Conservation (phyloP, 768 basidiomycete genomes). For the Infundibulicybe gibba region DNA sequence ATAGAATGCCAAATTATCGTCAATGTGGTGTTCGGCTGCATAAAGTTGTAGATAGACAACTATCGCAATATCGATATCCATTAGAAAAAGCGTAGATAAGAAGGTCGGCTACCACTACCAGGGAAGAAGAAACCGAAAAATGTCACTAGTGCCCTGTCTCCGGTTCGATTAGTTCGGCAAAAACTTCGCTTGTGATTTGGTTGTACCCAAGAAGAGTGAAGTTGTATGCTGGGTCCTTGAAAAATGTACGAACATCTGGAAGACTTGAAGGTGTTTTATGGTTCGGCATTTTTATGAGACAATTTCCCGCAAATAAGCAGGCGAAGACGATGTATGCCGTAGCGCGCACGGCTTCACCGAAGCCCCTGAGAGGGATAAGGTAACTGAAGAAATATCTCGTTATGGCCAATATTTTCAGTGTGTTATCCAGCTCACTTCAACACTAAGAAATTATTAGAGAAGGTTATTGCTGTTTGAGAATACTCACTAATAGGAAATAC, state of each 20-base stretch:
- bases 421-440: constrained; percentile 8
- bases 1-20: constrained; percentile 11
- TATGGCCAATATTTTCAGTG: no score
- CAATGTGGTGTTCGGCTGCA: constrained; percentile 16
- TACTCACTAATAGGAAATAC: constrained; percentile 27
- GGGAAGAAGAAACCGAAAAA: constrained; percentile 11
- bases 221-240: constrained; percentile 25
- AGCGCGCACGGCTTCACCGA: constrained; percentile 24
- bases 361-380: constrained; percentile 16
- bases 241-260: constrained; percentile 25
- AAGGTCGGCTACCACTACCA: constrained; percentile 8
- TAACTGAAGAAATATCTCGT: constrained; percentile 12
- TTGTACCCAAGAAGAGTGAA: constrained; percentile 24
- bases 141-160: not conserved
- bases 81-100: no score
- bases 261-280: not conserved
- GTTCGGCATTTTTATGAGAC: constrained; percentile 15
- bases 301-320: constrained; percentile 20
- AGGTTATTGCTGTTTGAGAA: not conserved
- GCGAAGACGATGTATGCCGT: constrained; percentile 22
- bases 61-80: no score
- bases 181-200: no score
- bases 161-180: no score
- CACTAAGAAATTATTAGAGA: constrained; percentile 10
- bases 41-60: constrained; percentile 13